Conservation (phyloP, 208 protist species). For the Acanthamoeba triangularis region DNA sequence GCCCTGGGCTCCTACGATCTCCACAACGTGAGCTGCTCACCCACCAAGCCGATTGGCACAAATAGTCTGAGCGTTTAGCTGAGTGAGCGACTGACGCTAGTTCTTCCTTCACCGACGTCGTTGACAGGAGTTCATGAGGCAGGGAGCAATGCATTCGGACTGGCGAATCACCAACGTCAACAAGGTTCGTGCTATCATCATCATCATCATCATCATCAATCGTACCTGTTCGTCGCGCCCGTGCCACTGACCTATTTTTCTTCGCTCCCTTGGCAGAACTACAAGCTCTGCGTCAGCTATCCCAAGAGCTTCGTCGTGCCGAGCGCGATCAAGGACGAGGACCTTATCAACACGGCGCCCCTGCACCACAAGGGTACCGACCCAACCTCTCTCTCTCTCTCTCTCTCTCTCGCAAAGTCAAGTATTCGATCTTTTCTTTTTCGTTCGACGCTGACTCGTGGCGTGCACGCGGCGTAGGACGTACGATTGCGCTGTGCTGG, state of each 20-base stretch:
- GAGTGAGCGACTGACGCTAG: no score
- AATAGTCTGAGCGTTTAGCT: no score
- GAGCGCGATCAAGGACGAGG: background rate
- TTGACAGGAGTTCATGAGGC: background rate
- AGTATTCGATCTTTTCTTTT: background rate
- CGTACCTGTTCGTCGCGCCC: background rate
- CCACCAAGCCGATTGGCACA: no score
- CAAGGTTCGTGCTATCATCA: background rate
- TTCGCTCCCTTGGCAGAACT: conserved; percentile 5
- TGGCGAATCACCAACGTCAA: background rate
- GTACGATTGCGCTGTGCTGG: conserved; percentile 14
- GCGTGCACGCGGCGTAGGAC: background rate
- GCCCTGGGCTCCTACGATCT: background rate
- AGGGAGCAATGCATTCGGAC: background rate
- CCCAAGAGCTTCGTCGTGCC: conserved; percentile 11
- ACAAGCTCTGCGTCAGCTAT: conserved; percentile 40
- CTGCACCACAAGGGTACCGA: background rate
- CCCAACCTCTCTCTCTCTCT: background rate
- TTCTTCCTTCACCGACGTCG: background rate
- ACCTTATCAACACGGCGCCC: background rate
- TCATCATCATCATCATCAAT: no score
- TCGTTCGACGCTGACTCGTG: background rate
- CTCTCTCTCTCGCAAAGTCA: background rate
- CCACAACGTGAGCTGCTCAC: background rate
- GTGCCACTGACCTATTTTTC: background rate